These are phyloP conservation scores for Alternaria brassicicola DNA, from an alignment of 2,329 filamentous ascomycete species.

Conservation along the genomic window DNA sequence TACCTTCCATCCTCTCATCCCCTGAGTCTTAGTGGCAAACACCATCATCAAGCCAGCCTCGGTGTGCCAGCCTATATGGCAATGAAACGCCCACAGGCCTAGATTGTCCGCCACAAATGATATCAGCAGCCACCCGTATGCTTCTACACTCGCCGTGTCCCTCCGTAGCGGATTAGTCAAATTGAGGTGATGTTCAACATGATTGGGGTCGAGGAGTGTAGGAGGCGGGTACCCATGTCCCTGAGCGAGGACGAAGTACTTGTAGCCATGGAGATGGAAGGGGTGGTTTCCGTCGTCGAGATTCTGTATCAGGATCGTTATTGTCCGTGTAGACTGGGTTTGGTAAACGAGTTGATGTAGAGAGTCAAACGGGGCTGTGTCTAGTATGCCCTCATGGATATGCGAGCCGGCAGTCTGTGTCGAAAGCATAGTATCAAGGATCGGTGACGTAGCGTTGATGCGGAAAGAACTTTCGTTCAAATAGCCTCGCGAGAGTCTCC, in stretches of 20 bases:
- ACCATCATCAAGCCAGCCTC: conserved; percentile 58
- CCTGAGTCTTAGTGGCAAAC: conserved; percentile 58
- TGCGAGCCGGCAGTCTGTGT: conserved; percentile 49
- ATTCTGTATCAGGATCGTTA: conserved; percentile 45
- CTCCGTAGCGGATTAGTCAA: conserved; percentile 60
- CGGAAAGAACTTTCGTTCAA: conserved; percentile 64
- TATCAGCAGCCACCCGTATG: conserved; percentile 71
- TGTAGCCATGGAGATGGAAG: conserved; percentile 54
- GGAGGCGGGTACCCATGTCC: conserved; percentile 50
- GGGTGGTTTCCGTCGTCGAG: conserved; percentile 39
- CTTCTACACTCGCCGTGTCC: conserved; percentile 70
- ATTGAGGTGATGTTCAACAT: conserved; percentile 34
- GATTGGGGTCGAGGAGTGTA: conserved; percentile 62
- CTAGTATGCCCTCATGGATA: conserved; percentile 6
- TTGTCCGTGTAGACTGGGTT: conserved; percentile 39
- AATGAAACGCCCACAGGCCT: conserved; percentile 68
- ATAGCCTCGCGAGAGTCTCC: conserved; percentile 63
- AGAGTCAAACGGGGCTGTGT: conserved; percentile 16
- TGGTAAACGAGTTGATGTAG: conserved; percentile 41
- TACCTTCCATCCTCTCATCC: conserved; percentile 51
- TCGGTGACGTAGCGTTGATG: conserved; percentile 56
- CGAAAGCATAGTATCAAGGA: conserved; percentile 59
- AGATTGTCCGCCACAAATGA: conserved; percentile 67
- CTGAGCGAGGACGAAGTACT: conserved; percentile 7
- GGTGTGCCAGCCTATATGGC: conserved; percentile 71